Conservation (phyloP, 2,329 filamentous ascomycete species). For the Trichoderma semiorbis region DNA sequence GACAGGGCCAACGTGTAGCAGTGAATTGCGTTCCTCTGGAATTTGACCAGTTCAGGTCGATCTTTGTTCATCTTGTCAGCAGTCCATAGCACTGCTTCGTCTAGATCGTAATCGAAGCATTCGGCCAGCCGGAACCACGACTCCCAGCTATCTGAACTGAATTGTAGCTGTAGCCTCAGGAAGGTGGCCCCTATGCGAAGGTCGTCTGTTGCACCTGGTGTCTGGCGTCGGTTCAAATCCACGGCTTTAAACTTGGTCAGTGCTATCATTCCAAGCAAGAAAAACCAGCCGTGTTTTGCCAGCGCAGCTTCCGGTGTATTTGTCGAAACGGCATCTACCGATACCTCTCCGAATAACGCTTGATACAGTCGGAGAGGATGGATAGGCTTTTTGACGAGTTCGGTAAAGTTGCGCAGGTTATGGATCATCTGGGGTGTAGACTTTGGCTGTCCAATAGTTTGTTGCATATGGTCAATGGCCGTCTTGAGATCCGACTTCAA, state of each 20-base stretch:
- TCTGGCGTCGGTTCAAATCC: slow-evolving; percentile 70
- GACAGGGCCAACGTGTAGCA: slow-evolving; percentile 65
- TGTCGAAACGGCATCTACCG: slow-evolving; percentile 68
- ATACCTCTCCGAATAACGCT: slow-evolving; percentile 74
- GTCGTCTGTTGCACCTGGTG: slow-evolving; percentile 76
- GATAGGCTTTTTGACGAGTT: slow-evolving; percentile 78
- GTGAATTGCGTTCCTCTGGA: slow-evolving; percentile 78
- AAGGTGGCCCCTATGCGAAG: slow-evolving; percentile 77
- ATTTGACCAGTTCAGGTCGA: slow-evolving; percentile 66
- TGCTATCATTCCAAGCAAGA: slow-evolving; percentile 82
- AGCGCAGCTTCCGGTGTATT: slow-evolving; percentile 66
- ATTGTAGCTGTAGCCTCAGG: slow-evolving; percentile 77
- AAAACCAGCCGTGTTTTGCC: slow-evolving; percentile 86
- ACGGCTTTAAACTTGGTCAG: slow-evolving; percentile 76
- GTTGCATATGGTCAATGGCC: slow-evolving; percentile 90
- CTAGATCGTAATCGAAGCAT: slow-evolving; percentile 81
- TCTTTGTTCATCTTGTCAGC: slow-evolving; percentile 89
- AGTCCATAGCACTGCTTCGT: slow-evolving; percentile 83
- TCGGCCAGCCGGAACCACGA: slow-evolving; percentile 87
- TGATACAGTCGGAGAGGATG: slow-evolving; percentile 77
- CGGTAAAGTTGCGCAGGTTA: slow-evolving; percentile 78
- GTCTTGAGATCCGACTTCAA: slow-evolving; percentile 86
- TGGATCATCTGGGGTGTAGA: slow-evolving; percentile 76
- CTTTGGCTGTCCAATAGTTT: slow-evolving; percentile 76
- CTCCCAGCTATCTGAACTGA: slow-evolving; percentile 79